These are phyloP conservation scores for Penicillium desertorum DNA, from an alignment of 495 filamentous ascomycete species.

Conservation along the genomic window DNA sequence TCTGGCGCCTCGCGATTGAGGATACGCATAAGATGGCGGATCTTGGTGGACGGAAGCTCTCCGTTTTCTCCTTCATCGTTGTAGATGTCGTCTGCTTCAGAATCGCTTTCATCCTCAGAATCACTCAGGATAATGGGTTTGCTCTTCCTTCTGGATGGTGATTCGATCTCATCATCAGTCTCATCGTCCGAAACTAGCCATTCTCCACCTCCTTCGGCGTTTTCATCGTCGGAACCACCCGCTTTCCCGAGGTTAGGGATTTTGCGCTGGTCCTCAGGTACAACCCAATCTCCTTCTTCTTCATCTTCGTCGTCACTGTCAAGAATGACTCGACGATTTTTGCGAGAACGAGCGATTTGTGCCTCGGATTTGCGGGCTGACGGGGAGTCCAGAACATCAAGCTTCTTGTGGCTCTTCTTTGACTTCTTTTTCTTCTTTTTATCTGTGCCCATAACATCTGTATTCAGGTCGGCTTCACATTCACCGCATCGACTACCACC, in stretches of 20 bases:
- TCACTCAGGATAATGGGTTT: slow-evolving; percentile 17
- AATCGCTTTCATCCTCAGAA: slow-evolving; percentile 30
- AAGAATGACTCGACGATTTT: slow-evolving; percentile 54
- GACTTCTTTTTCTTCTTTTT: slow-evolving; percentile 50
- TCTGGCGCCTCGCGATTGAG: slow-evolving; percentile 71
- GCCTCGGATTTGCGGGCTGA: slow-evolving; percentile 22
- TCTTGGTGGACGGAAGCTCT: slow-evolving; percentile 80
- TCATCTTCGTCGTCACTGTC: slow-evolving; percentile 71
- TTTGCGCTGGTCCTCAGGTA: slow-evolving; percentile 59
- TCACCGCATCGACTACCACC: slow-evolving; percentile 68
- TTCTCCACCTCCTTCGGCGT: slow-evolving; percentile 81
- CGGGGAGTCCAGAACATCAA: slow-evolving; percentile 24
- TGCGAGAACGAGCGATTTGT: slow-evolving; percentile 40
- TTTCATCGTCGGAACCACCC: slow-evolving; percentile 79
- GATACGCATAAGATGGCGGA: slow-evolving; percentile 76
- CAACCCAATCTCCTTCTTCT: slow-evolving; percentile 73
- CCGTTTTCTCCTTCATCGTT: slow-evolving; percentile 49
- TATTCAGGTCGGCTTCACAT: slow-evolving; percentile 67
- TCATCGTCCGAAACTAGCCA: slow-evolving; percentile 68
- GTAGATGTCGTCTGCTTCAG: slow-evolving; percentile 42
- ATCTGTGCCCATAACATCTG: slow-evolving; percentile 37
- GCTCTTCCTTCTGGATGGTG: slow-evolving; percentile 31
- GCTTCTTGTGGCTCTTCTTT: slow-evolving; percentile 32
- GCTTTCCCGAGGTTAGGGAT: slow-evolving; percentile 65
- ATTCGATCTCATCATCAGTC: slow-evolving; percentile 48